Conservation (phyloP, 257 asterid genomes). For the Eucommia ulmoides region DNA sequence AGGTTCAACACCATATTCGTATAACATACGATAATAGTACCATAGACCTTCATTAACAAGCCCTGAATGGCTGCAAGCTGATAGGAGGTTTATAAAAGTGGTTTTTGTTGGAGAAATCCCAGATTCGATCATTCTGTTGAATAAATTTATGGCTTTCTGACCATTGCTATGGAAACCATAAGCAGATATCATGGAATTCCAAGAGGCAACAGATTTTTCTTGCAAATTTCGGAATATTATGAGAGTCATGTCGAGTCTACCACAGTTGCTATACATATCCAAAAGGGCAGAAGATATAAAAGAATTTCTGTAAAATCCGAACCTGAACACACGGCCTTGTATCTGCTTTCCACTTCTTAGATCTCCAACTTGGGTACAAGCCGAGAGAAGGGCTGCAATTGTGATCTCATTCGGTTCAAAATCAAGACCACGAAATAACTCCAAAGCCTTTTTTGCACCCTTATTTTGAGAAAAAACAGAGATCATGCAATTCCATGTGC, state of each 20-base stretch:
- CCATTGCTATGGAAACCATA: constrained; percentile 49
- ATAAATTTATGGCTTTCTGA: constrained; percentile 28
- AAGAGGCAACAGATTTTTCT: constrained; percentile 32
- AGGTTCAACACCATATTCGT: constrained; percentile 21
- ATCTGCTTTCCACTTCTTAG: constrained; percentile 43
- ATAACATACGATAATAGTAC: constrained; percentile 31
- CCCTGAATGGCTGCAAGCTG: constrained; percentile 65
- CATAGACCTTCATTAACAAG: constrained; percentile 37
- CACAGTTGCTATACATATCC: constrained; percentile 66
- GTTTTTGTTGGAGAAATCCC: constrained; percentile 41
- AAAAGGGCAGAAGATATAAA: constrained; percentile 40
- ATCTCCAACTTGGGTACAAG: constrained; percentile 47
- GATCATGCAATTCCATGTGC: constrained; percentile 60
- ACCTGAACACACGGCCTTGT: constrained; percentile 42
- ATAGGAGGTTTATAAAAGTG: constrained; percentile 53
- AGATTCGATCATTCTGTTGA: constrained; percentile 28
- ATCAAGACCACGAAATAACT: constrained; percentile 34
- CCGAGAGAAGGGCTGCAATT: constrained; percentile 48
- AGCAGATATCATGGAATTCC: constrained; percentile 59
- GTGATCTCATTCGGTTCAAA: constrained; percentile 58
- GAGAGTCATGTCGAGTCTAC: constrained; percentile 40
- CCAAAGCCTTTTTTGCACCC: constrained; percentile 43
- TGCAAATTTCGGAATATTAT: constrained; percentile 26
- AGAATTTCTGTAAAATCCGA: constrained; percentile 24
- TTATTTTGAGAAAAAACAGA: constrained; percentile 53